Evolutionary conservation across 306 rosid genomes (phyloP), one percentile per base, ranked within the genome.

Genomic region (Trichosanthes truncata): DNA sequence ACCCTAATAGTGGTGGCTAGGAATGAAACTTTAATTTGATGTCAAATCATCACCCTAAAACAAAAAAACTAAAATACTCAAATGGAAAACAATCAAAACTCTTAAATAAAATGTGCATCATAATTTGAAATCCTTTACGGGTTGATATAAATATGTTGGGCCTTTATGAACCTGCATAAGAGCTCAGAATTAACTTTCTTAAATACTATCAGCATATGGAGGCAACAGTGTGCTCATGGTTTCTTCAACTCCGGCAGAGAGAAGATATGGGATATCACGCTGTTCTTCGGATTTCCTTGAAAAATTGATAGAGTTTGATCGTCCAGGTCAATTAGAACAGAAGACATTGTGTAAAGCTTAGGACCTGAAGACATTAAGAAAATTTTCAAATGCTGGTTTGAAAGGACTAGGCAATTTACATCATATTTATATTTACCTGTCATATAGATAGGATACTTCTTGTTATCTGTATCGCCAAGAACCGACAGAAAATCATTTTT

Each of bases 301-400:
- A 91, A 69, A 76, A 90, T 95, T 56, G 97, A 87, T 60, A 90
- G 83, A 33, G 99, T 93, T 77, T 89, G 87, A 61, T 86, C 84
- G n/a, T 93, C 90, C 77, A 91, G 78, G 82, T 93, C 90, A 49
- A 93, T 84, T 15, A 91, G 80, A 72, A 91, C 88, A 0, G 95
- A 92, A 59, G 93, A 89, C 7, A 91, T 84, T 9, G 94, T 89
- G 88, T 86, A 80, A 68, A 91, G 93, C 38, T 79, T 78, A 79
- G 97, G 90, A 78, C 97, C 99, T 92, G 86, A 79, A 83, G 80
- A 82, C 35, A 74, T 73, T 48, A 74, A 41, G 72, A 65, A 69
- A 26, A 23, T 63, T 21, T 3, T 63, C 55, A 6, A 82, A 60
- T 5, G 53, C 18, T 14, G 74, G 33, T 10, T n/a, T n/a, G n/a